These are phyloP conservation scores for Auricularia sp. DNA, from an alignment of 768 basidiomycete species.

Conservation along the genomic window DNA sequence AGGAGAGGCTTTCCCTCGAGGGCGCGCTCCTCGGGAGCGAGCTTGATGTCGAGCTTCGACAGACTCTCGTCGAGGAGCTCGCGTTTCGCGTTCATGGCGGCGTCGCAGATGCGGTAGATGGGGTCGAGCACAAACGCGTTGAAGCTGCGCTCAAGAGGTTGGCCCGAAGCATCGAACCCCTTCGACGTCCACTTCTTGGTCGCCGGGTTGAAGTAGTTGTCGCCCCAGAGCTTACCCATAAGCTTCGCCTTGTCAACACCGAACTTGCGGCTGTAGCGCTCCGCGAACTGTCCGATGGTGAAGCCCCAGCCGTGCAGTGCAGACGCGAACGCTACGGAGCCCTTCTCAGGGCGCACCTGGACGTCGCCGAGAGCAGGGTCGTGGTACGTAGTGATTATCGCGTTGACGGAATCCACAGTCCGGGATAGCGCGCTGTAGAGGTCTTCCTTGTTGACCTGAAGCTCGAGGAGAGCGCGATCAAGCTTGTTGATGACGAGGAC, in stretches of 20 bases:
- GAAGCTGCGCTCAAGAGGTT: slow-evolving; percentile 37
- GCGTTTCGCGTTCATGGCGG: slow-evolving; percentile 45
- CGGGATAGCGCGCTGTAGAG: slow-evolving; percentile 42
- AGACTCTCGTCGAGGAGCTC: slow-evolving; percentile 32
- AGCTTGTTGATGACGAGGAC: slow-evolving; percentile 47
- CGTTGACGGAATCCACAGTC: slow-evolving; percentile 44
- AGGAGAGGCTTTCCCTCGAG: slow-evolving; percentile 41
- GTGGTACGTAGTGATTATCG: slow-evolving; percentile 41
- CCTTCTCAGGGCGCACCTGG: slow-evolving; percentile 40
- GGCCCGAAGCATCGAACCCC: slow-evolving; percentile 28
- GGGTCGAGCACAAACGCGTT: slow-evolving; percentile 45
- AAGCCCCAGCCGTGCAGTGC: slow-evolving; percentile 47
- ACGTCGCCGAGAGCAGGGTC: slow-evolving; percentile 36
- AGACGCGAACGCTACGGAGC: slow-evolving; percentile 43
- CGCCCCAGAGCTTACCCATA: slow-evolving; percentile 41
- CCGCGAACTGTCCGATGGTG: slow-evolving; percentile 41
- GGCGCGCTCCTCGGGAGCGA: slow-evolving; percentile 34
- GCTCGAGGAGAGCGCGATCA: slow-evolving; percentile 41
- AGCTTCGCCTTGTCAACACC: slow-evolving; percentile 42
- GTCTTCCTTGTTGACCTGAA: slow-evolving; percentile 42
- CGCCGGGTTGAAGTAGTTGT: slow-evolving; percentile 46
- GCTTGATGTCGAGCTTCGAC: slow-evolving; percentile 39
- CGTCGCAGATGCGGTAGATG: slow-evolving; percentile 41
- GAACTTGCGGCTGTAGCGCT: slow-evolving; percentile 42
- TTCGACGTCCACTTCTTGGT: slow-evolving; percentile 45